phyloP scores from a whole-genome alignment of 2,329 filamentous ascomycete genomes.

The Cadophora malorum region DNA sequence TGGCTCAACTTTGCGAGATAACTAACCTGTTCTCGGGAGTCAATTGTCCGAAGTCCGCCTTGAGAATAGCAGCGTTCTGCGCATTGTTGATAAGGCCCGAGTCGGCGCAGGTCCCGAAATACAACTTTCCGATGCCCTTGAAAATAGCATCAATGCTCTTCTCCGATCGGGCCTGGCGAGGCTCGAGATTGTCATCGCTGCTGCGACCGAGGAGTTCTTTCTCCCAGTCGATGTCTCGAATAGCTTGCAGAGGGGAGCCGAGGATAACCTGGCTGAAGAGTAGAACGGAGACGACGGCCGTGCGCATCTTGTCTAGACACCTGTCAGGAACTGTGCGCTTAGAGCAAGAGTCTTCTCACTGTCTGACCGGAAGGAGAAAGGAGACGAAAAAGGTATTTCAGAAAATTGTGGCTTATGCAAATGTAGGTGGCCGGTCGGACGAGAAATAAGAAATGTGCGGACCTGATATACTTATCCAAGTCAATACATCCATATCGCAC shows the following conservation, averaged over 20 bases:
- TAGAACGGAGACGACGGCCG: conserved; percentile 25
- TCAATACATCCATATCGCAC: not conserved
- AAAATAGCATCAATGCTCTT: conserved; percentile 61
- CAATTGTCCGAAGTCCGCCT: conserved; percentile 68
- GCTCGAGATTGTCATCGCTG: conserved; percentile 11
- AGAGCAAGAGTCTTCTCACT: not conserved
- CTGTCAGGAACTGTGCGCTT: not conserved
- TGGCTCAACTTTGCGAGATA: not conserved
- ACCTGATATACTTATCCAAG: conserved; percentile 11
- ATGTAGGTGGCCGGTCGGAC: not conserved
- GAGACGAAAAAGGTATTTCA: not conserved
- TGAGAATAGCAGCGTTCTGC: conserved; percentile 61
- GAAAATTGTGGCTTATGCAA: not conserved
- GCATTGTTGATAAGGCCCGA: conserved; percentile 56
- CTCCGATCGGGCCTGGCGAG: conserved; percentile 23
- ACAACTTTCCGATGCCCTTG: conserved; percentile 68
- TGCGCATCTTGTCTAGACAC: conserved; percentile 22
- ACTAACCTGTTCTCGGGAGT: conserved; percentile 71
- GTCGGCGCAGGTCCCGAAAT: conserved; percentile 66
- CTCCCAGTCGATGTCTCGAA: conserved; percentile 31
- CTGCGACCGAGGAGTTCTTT: conserved; percentile 27
- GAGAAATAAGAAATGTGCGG: not conserved
- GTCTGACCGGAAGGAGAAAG: not conserved
- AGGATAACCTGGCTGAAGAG: conserved; percentile 25
- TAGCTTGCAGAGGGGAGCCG: conserved; percentile 21